Evolutionary conservation across 1,284 basidiomycete genomes (phyloP).

Genomic region (Bjerkandera adusta): DNA sequence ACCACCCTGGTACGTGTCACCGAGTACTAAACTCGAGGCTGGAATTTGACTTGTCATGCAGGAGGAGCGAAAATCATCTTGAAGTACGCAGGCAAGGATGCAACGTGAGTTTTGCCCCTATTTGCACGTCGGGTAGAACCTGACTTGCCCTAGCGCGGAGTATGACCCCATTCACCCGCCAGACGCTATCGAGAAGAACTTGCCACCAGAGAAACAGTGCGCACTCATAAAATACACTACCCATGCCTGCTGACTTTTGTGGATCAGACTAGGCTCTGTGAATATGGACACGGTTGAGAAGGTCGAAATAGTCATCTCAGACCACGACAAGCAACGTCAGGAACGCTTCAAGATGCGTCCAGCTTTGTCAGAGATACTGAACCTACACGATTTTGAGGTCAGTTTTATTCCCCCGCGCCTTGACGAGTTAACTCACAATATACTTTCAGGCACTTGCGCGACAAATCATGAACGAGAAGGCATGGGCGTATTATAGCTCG

Average conservation of each 20-base stretch:
- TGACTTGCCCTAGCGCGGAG: slow-evolving; percentile 43
- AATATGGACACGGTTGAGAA: slow-evolving; percentile 44
- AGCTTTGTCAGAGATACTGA: slow-evolving; percentile 56
- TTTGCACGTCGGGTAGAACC: too few species aligned
- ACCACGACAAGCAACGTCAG: slow-evolving; percentile 41
- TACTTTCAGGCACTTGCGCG: slow-evolving; percentile 51
- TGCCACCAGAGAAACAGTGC: slow-evolving; percentile 49
- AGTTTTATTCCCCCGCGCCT: not conserved
- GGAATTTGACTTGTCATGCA: not conserved
- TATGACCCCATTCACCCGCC: slow-evolving; percentile 67
- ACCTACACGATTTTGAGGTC: slow-evolving; percentile 71
- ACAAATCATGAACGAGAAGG: slow-evolving; percentile 50
- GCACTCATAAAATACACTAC: not conserved
- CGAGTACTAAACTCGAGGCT: not conserved
- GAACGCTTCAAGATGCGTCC: slow-evolving; percentile 43
- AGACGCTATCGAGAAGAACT: slow-evolving; percentile 59
- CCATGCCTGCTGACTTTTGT: not conserved
- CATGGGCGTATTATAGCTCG: slow-evolving; percentile 58
- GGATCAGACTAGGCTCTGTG: slow-evolving; percentile 45
- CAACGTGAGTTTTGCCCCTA: slow-evolving; percentile 63
- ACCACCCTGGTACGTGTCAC: slow-evolving; percentile 45
- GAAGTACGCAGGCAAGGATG: slow-evolving; percentile 76
- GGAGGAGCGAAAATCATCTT: slow-evolving; percentile 56
- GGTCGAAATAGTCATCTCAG: slow-evolving; percentile 42
- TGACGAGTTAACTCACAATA: too few species aligned